Evolutionary conservation across 805 yeast genomes (phyloP).

Genomic region (Candida morakotiae): DNA sequence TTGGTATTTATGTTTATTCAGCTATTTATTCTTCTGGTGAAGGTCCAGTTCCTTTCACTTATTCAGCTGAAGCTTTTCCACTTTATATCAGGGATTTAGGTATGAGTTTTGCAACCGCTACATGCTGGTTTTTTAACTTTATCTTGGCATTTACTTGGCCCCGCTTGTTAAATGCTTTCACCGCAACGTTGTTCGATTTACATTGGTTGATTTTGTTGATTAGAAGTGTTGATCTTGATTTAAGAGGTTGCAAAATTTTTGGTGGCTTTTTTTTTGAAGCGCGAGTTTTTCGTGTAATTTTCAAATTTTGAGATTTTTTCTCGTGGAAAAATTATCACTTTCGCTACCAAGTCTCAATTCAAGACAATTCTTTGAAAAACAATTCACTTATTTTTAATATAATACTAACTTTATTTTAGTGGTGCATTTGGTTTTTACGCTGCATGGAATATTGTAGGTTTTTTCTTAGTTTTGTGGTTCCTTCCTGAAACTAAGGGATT

Average conservation of each 20-base stretch:
- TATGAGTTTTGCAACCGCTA: conserved; percentile 74
- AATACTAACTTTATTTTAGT: conserved; percentile 1
- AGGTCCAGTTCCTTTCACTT: conserved; percentile 88
- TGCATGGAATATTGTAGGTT: conserved; percentile 73
- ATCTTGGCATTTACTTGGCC: conserved; percentile 79
- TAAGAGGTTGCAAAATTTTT: too few relatives aligned
- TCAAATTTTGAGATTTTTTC: too few relatives aligned
- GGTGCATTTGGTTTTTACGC: conserved; percentile 92
- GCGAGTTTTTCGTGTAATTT: too few relatives aligned
- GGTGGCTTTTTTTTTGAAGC: too few relatives aligned
- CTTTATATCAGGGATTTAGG: conserved; percentile 76
- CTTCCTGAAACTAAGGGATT: conserved; percentile 65
- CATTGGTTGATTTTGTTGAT: too few relatives aligned
- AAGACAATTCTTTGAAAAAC: neutral
- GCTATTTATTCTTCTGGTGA: conserved; percentile 78
- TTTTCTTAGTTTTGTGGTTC: conserved; percentile 66
- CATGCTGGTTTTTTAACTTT: conserved; percentile 72
- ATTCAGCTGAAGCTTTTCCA: conserved; percentile 80
- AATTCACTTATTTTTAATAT: neutral
- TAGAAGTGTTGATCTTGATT: too few relatives aligned
- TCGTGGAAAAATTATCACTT: too few relatives aligned
- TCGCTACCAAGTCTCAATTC: too few relatives aligned
- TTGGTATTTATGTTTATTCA: conserved; percentile 63
- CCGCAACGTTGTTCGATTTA: conserved; percentile 39
- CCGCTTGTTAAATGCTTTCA: conserved; percentile 57